Conservation (phyloP, 2,329 filamentous ascomycete species). For the Tolypocladium guangdongense region DNA sequence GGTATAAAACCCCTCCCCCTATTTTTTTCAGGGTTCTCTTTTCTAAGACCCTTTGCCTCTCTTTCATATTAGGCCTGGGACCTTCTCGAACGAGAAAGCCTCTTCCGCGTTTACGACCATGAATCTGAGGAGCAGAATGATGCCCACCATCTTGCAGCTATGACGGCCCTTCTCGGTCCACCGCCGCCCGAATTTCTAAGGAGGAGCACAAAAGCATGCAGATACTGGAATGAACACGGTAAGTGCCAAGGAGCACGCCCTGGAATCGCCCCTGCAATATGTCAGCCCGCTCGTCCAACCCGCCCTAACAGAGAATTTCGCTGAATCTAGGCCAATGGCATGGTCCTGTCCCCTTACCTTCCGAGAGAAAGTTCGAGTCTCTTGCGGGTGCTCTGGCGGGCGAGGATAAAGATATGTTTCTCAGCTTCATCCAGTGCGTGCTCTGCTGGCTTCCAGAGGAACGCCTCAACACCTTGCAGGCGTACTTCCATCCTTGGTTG, state of each 20-base stretch:
- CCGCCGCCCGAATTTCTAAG: slow-evolving; percentile 14
- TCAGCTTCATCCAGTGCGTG: slow-evolving; percentile 11
- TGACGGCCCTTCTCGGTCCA: slow-evolving; percentile 16
- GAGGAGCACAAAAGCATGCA: slow-evolving; percentile 8
- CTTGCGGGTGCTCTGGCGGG: slow-evolving; percentile 6
- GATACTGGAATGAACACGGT: slow-evolving; percentile 17
- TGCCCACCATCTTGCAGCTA: slow-evolving; percentile 16
- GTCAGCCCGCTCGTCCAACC: not conserved
- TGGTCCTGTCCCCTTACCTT: slow-evolving; percentile 13
- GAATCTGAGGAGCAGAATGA: slow-evolving; percentile 13
- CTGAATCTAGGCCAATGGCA: slow-evolving; percentile 12
- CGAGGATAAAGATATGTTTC: slow-evolving; percentile 9
- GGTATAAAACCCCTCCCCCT: slow-evolving; percentile 10
- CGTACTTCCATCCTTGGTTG: slow-evolving; percentile 15
- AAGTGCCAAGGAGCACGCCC: slow-evolving; percentile 1
- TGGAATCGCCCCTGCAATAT: not conserved
- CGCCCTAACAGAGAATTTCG: not conserved
- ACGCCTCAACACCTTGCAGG: slow-evolving; percentile 6
- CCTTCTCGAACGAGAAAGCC: slow-evolving; percentile 9
- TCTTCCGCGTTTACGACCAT: slow-evolving; percentile 14
- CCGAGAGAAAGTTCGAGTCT: slow-evolving; percentile 7
- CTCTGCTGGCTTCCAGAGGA: slow-evolving; percentile 15
- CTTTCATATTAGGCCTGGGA: slow-evolving; percentile 12
- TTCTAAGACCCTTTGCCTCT: not conserved
- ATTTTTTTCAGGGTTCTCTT: slow-evolving; percentile 3